Evolutionary conservation across 106 monocot species (phyloP), one percentile per base, ranked within the genome.

Genomic region (Apostasia ramifera): DNA sequence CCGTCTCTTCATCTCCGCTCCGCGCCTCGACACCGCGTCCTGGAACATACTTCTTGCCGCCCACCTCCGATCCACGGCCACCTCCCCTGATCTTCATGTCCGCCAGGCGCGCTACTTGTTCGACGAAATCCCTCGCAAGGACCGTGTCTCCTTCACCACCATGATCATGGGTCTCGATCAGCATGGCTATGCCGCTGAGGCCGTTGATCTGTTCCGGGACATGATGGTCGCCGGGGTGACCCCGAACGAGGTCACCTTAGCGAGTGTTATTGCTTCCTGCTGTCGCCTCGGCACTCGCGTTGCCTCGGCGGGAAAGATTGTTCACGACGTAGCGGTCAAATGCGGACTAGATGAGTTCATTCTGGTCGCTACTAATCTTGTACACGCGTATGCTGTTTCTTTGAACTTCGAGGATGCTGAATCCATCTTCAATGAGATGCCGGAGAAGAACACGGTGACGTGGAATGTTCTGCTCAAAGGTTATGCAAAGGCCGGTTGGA

Each of bases 391-490:
- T 40, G 78, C 72, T 1, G 71, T 56, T 0, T 71, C 48, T 3
- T 73, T 55, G 1, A 50, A 61, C 39, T 55, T 92, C 8, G 43
- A 57, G 38, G 75, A 79, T 3, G 54, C 92, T 0, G 70, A 70
- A n/a, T n/a, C 66, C 3, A 47, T 83, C 13, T 92, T 92, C 40
- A 66, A 64, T 15, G 42, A 39, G 12, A 81, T 81, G 83, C 61
- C 56, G 1, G 74, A 81, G 67, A 78, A 66, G 76, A 88, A 88
- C 26, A 71, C 60, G 0, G 83, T 92, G 26, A 88, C 92, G 0
- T 92, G 92, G 92, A 92, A 92, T 50, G 85, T 71, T 1, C 77
- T 92, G 81, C 73, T 92, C 9, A 92, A 88, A 66, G 85, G 85
- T 2, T 92, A 88, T 71, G 75, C 79, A 38, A 92, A 92, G 83